phyloP scores from a whole-genome alignment of 345 rosid species.

The Durio zibethinus region DNA sequence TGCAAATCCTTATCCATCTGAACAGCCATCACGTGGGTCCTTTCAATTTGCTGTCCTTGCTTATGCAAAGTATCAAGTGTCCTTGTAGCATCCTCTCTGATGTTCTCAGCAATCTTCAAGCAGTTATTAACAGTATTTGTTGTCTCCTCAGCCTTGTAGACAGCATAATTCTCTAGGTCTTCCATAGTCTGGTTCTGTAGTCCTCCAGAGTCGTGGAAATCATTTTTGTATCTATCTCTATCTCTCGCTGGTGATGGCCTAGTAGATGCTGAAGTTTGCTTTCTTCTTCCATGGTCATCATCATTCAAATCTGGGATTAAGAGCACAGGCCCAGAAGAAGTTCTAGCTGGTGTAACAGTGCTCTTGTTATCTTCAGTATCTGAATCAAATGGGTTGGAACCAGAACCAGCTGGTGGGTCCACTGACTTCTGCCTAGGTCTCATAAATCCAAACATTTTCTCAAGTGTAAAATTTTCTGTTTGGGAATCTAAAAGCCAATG shows the following conservation, averaged over 20 bases:
- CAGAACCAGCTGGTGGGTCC: conserved; percentile 14
- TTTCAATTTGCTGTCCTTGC: conserved; percentile 85
- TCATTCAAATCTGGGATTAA: conserved; percentile 32
- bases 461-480: not conserved
- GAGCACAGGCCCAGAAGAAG: conserved; percentile 63
- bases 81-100: conserved; percentile 64
- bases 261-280: conserved; percentile 22
- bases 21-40: conserved; percentile 70
- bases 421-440: conserved; percentile 28
- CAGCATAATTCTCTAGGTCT: conserved; percentile 83
- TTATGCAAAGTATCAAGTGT: conserved; percentile 79
- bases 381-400: conserved; percentile 32
- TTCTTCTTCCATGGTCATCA: conserved; percentile 19
- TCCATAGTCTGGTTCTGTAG: conserved; percentile 70
- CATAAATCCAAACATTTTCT: conserved; percentile 65
- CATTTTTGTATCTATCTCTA: conserved; percentile 50
- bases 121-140: conserved; percentile 70
- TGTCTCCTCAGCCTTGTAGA: conserved; percentile 80
- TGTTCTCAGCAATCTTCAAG: conserved; percentile 77
- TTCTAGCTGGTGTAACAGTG: conserved; percentile 43
- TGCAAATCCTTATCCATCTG: conserved; percentile 80
- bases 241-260: conserved; percentile 25
- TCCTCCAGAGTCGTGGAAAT: conserved; percentile 68
- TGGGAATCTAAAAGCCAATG: not conserved
- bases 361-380: conserved; percentile 34